Conservation (phyloP, 2,329 filamentous ascomycete species). For the Calcarisporium arbuscula region DNA sequence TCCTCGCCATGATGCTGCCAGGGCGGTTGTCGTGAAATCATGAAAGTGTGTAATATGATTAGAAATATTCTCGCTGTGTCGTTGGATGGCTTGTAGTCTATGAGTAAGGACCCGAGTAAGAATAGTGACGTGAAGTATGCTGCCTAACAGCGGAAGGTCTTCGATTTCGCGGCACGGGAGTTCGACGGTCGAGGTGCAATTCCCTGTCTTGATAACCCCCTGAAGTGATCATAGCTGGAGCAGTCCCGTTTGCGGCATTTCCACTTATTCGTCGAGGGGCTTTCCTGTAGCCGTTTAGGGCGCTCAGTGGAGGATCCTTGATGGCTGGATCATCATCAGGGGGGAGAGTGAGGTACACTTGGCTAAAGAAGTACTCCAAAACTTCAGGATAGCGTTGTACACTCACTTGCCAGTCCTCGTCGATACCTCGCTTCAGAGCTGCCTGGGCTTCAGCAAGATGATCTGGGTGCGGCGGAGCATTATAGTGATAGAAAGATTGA, state of each 20-base stretch:
- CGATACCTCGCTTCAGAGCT: constrained; percentile 65
- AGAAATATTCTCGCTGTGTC: too few relatives aligned
- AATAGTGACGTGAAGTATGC: too few relatives aligned
- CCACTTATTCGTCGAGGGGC: constrained; percentile 31
- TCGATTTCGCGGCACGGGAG: constrained; percentile 20
- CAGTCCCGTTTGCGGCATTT: constrained; percentile 29
- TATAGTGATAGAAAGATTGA: constrained; percentile 52
- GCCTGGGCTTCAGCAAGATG: constrained; percentile 60
- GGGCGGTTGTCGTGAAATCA: too few relatives aligned
- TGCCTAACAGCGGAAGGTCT: constrained; percentile 4
- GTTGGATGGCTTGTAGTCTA: too few relatives aligned
- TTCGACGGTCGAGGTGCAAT: constrained; percentile 13
- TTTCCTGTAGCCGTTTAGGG: constrained; percentile 43
- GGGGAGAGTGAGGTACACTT: constrained; percentile 62
- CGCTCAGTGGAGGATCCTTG: constrained; percentile 53
- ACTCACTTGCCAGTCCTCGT: constrained; percentile 71
- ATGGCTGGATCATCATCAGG: constrained; percentile 53
- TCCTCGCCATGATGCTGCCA: too few relatives aligned
- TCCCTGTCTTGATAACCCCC: constrained; percentile 7
- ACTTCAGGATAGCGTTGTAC: constrained; percentile 75
- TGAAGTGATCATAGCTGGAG: constrained; percentile 11
- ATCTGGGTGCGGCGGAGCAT: constrained; percentile 50
- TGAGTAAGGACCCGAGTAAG: too few relatives aligned
- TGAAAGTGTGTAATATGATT: constrained; percentile 4
- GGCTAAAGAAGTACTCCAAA: constrained; percentile 71